phyloP scores from a whole-genome alignment of 257 asterid genomes.

The Anisodus tanguticus region DNA sequence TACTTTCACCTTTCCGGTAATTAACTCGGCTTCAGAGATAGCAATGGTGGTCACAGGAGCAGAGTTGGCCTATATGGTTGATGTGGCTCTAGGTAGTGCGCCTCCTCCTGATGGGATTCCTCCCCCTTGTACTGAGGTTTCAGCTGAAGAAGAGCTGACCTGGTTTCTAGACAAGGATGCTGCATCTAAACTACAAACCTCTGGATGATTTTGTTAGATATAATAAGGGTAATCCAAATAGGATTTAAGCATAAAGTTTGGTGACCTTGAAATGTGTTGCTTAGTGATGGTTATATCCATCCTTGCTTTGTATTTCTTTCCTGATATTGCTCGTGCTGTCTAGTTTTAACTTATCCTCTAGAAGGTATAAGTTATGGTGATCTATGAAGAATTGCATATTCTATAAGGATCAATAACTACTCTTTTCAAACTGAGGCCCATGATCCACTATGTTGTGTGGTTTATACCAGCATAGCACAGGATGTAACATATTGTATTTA shows the following conservation, averaged over 20 bases:
- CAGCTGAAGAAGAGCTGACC: conserved; percentile 61
- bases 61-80: conserved; percentile 56
- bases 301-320: neutral
- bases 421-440: neutral
- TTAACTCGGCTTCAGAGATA: conserved; percentile 72
- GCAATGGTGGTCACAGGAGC: conserved; percentile 89
- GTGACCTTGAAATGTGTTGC: neutral
- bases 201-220: neutral
- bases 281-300: neutral
- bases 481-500: neutral
- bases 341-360: neutral
- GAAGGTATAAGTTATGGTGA: neutral
- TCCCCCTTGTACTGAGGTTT: conserved; percentile 60
- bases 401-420: neutral
- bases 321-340: neutral
- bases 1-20: conserved; percentile 86
- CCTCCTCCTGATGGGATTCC: conserved; percentile 32
- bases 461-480: neutral
- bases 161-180: conserved; percentile 88
- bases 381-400: neutral
- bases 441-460: neutral
- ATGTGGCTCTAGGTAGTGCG: conserved; percentile 44
- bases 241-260: neutral
- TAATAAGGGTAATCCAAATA: neutral
- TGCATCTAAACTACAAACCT: conserved; percentile 55